Percentiles rank a stretch among this genome's conserved stretches.
Evolutionary conservation across 164 flowering plant genomes (phyloP).

Genomic region (Santalum album): DNA sequence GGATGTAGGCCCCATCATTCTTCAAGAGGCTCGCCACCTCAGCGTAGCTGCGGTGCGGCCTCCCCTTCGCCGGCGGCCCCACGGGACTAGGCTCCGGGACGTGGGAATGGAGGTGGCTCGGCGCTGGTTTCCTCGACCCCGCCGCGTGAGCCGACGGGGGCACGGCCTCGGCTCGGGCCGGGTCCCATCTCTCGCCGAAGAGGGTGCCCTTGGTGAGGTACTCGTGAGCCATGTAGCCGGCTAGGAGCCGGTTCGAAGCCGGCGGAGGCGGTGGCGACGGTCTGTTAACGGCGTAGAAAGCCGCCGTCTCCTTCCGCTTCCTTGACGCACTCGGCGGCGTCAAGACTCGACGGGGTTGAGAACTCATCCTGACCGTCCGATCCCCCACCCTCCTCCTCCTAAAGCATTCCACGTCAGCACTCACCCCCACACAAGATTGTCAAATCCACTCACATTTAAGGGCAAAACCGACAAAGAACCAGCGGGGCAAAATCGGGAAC

Average conservation of each 20-base stretch:
- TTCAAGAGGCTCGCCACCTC: slow-evolving; percentile 17
- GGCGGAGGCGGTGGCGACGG: slow-evolving; percentile 7
- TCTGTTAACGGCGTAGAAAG: slow-evolving; percentile 13
- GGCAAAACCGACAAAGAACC: not conserved
- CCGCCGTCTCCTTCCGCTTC: slow-evolving; percentile 50
- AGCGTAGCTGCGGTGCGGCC: slow-evolving; percentile 7
- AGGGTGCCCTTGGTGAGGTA: slow-evolving; percentile 61
- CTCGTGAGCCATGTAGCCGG: slow-evolving; percentile 83
- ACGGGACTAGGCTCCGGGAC: not conserved
- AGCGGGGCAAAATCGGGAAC: slow-evolving; percentile 10
- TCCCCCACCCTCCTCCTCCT: not conserved
- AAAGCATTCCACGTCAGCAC: slow-evolving; percentile 30
- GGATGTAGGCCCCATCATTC: slow-evolving; percentile 13
- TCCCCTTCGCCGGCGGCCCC: not conserved
- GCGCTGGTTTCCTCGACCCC: slow-evolving; percentile 10
- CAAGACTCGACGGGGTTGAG: slow-evolving; percentile 22
- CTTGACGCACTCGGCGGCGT: slow-evolving; percentile 41
- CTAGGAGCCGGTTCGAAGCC: slow-evolving; percentile 48
- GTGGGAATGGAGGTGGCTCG: slow-evolving; percentile 16
- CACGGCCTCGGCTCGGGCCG: slow-evolving; percentile 33
- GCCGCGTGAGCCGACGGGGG: slow-evolving; percentile 12
- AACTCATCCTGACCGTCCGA: slow-evolving; percentile 22
- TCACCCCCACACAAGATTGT: not conserved
- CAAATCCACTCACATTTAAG: not conserved
- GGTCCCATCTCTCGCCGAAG: slow-evolving; percentile 57